Percentiles rank a stretch among this genome's conserved stretches.
phyloP scores from a whole-genome alignment of 192 early-diverging fungal genomes.

The Phlyctochytrium planicorne region DNA sequence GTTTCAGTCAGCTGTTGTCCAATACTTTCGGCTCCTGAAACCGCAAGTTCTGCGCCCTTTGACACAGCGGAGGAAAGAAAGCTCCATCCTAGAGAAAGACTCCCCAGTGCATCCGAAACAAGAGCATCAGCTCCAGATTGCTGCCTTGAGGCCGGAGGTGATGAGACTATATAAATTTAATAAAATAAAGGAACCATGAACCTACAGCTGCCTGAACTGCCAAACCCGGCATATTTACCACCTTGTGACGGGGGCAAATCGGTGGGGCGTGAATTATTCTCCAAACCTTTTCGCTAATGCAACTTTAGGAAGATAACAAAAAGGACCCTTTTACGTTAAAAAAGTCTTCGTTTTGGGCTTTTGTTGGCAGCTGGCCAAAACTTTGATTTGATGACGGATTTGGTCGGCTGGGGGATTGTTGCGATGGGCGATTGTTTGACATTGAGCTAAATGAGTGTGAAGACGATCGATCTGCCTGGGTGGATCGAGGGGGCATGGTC shows the following conservation, averaged over 20 bases:
- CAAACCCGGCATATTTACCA: conserved; percentile 55
- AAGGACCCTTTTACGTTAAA: neutral
- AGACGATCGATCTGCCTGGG: neutral
- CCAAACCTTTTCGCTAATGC: conserved; percentile 37
- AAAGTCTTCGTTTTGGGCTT: conserved; percentile 2
- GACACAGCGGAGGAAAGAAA: conserved; percentile 35
- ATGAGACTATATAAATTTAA: neutral
- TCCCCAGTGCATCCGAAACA: conserved; percentile 38
- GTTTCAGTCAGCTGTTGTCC: conserved; percentile 40
- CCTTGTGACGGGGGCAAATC: conserved; percentile 53
- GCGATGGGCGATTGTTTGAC: too few relatives aligned
- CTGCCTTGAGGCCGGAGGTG: neutral
- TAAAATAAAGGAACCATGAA: neutral
- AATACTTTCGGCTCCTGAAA: conserved; percentile 38
- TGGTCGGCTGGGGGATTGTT: too few relatives aligned
- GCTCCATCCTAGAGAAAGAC: conserved; percentile 47
- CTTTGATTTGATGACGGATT: too few relatives aligned
- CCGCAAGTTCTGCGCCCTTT: conserved; percentile 42
- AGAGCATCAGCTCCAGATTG: conserved; percentile 4
- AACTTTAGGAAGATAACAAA: neutral
- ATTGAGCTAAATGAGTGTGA: too few relatives aligned
- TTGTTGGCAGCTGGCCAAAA: conserved; percentile 2
- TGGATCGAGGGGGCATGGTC: conserved; percentile 24
- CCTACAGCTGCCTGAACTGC: conserved; percentile 31
- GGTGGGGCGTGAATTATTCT: conserved; percentile 41